Conservation (phyloP, 331 rosid species). For the Acacia concinna region DNA sequence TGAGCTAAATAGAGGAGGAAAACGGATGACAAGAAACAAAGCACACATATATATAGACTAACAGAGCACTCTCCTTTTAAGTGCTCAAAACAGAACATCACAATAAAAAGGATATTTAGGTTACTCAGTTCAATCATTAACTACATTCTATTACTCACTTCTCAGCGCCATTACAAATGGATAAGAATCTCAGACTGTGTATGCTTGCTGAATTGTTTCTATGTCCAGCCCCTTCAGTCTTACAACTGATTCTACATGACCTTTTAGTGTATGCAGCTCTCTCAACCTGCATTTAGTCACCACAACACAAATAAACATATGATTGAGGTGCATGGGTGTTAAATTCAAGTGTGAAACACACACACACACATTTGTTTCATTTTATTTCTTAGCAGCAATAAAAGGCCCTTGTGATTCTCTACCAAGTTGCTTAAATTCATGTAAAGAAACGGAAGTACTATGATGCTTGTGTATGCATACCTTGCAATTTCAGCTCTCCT, state of each 20-base stretch:
- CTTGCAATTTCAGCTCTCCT: slow-evolving; percentile 99
- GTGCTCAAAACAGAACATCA: slow-evolving; percentile 35
- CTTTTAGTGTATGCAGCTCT: slow-evolving; percentile 90
- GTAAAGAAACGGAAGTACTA: background rate
- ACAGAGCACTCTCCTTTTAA: slow-evolving; percentile 35
- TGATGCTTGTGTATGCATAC: slow-evolving; percentile 32
- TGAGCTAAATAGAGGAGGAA: background rate
- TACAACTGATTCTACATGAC: slow-evolving; percentile 98
- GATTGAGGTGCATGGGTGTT: background rate
- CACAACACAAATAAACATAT: slow-evolving; percentile 14
- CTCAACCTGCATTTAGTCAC: slow-evolving; percentile 66
- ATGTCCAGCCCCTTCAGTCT: slow-evolving; percentile 95
- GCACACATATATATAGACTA: slow-evolving; percentile 29
- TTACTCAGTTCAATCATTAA: slow-evolving; percentile 1
- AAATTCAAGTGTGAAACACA: slow-evolving; percentile 6
- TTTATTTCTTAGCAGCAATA: background rate
- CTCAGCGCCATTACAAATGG: slow-evolving; percentile 40
- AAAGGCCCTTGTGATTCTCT: background rate
- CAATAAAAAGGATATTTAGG: slow-evolving; percentile 12
- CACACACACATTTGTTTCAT: background rate
- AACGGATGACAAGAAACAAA: slow-evolving; percentile 5
- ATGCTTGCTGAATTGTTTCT: slow-evolving; percentile 96
- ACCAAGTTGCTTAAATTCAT: background rate
- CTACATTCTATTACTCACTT: slow-evolving; percentile 27
- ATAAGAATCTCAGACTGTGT: slow-evolving; percentile 64